A percentile compares a stretch with the other conserved stretches of the same genome.
These are phyloP conservation scores for Pascua sp. DNA, from an alignment of 1,284 basidiomycete genomes.

Conservation along the genomic window DNA sequence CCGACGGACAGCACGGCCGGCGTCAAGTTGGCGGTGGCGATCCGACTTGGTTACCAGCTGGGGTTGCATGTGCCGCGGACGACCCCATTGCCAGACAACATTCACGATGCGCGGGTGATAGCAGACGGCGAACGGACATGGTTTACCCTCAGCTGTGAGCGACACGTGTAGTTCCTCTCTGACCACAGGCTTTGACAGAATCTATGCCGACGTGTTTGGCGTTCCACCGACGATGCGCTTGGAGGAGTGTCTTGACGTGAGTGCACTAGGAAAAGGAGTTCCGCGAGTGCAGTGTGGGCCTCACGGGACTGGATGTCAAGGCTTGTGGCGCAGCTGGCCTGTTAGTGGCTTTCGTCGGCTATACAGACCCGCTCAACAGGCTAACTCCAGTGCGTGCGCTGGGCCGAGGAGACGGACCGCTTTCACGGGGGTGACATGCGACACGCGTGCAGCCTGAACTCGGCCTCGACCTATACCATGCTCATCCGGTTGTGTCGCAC, in stretches of 20 bases:
- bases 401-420: constrained; percentile 16
- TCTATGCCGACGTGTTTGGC: constrained; percentile 10
- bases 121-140: constrained; percentile 10
- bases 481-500: constrained; percentile 15
- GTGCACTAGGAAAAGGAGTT: not conserved
- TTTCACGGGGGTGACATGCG: constrained; percentile 17
- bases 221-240: constrained; percentile 7
- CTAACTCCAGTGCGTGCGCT: not conserved
- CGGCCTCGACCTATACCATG: constrained; percentile 16
- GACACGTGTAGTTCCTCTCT: not conserved
- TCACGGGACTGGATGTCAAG: not conserved
- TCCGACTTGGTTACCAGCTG: constrained; percentile 15
- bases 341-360: not conserved
- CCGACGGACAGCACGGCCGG: constrained; percentile 19
- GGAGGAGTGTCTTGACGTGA: constrained; percentile 1
- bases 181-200: not conserved
- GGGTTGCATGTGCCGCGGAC: not conserved
- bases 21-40: constrained; percentile 22
- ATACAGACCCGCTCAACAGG: no score
- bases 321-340: not conserved
- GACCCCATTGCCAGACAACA: constrained; percentile 2
- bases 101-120: constrained; percentile 4
- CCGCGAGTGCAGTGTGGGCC: not conserved
- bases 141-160: not conserved
- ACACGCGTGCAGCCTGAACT: constrained; percentile 15